Conservation (phyloP, 2,329 filamentous ascomycete genomes). For the Aspergillus piperis region DNA sequence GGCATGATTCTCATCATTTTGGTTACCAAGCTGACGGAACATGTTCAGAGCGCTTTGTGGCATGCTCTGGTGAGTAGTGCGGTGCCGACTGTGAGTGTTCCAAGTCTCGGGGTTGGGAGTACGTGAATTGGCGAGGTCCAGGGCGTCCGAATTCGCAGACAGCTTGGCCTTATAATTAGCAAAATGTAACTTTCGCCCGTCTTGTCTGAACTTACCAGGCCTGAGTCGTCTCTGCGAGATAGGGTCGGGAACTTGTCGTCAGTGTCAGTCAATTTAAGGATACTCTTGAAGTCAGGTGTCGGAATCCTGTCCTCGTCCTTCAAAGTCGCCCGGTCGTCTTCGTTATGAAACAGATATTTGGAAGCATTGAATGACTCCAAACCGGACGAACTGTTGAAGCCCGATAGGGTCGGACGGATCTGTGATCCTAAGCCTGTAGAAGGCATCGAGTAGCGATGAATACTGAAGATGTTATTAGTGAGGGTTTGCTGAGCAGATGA, state of each 20-base stretch:
- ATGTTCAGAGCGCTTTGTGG: slow-evolving; percentile 55
- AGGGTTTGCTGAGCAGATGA: neutral
- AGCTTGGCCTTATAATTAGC: slow-evolving; percentile 60
- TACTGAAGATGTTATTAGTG: slow-evolving; percentile 49
- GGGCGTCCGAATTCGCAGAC: slow-evolving; percentile 76
- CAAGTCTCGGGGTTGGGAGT: slow-evolving; percentile 67
- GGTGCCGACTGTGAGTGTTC: slow-evolving; percentile 67
- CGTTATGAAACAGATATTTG: slow-evolving; percentile 82
- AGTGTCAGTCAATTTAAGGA: slow-evolving; percentile 69
- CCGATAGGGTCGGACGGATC: slow-evolving; percentile 32
- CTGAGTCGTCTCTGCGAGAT: slow-evolving; percentile 51
- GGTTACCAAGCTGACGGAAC: slow-evolving; percentile 40
- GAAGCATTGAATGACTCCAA: slow-evolving; percentile 83
- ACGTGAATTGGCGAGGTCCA: slow-evolving; percentile 74
- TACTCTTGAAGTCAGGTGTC: slow-evolving; percentile 67
- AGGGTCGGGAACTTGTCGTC: slow-evolving; percentile 84
- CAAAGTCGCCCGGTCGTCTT: slow-evolving; percentile 61
- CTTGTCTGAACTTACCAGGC: slow-evolving; percentile 51
- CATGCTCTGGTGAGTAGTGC: slow-evolving; percentile 63
- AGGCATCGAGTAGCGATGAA: slow-evolving; percentile 93
- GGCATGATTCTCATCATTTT: slow-evolving; percentile 31
- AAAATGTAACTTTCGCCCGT: slow-evolving; percentile 12
- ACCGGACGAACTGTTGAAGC: slow-evolving; percentile 42
- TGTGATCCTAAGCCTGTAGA: slow-evolving; percentile 54
- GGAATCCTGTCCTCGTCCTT: slow-evolving; percentile 54